These are phyloP conservation scores for Knufia petricola DNA, from an alignment of 2,329 filamentous ascomycete genomes.

Conservation along the genomic window DNA sequence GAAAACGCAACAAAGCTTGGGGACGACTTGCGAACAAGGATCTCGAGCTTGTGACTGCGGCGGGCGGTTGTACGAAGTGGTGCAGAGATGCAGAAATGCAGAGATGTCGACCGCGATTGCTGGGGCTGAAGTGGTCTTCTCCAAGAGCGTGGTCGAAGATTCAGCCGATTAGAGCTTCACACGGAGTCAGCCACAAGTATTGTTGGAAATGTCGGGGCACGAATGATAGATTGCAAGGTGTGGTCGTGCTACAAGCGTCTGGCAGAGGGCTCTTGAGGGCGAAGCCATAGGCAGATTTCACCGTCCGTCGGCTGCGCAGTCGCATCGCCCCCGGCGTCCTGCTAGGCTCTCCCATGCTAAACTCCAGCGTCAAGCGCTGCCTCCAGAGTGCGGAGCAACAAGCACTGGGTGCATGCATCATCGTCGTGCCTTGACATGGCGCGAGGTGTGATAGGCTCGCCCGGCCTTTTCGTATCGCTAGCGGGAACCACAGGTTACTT, in stretches of 20 bases:
- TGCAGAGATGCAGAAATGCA: no score
- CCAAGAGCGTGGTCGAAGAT: no score
- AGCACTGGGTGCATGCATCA: background rate
- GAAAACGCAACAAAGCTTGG: no score
- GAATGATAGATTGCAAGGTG: background rate
- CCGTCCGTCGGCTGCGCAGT: background rate
- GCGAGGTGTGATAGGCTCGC: constrained; percentile 1
- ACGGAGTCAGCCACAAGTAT: background rate
- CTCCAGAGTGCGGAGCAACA: constrained; percentile 1
- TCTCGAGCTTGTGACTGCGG: no score
- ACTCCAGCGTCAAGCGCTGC: background rate
- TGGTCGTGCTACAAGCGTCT: no score
- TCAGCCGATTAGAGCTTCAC: no score
- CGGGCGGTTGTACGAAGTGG: background rate
- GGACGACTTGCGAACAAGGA: no score
- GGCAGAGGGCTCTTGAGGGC: background rate
- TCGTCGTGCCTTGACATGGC: background rate
- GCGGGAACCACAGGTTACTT: constrained; percentile 2
- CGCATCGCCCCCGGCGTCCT: background rate
- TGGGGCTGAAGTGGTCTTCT: no score
- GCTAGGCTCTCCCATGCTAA: background rate
- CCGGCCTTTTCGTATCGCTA: background rate
- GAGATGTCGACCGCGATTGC: background rate
- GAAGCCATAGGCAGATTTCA: constrained; percentile 6
- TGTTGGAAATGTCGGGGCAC: background rate